Evolutionary conservation across 768 basidiomycete genomes (phyloP).

Genomic region (Boletus rubroflammeus): DNA sequence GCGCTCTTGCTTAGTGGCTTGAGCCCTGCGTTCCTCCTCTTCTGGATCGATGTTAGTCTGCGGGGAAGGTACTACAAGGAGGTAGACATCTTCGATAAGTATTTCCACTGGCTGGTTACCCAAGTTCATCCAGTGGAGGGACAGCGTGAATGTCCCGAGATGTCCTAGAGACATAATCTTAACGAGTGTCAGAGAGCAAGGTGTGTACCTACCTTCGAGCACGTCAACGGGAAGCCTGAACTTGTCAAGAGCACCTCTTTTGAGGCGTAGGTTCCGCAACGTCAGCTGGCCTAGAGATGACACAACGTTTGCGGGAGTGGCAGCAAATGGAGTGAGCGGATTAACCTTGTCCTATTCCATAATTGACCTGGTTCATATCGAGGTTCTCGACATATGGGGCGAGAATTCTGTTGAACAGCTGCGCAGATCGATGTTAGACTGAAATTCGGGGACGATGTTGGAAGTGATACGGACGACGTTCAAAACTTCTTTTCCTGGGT

Average conservation of each 20-base stretch:
- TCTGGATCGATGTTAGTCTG: conserved; percentile 66
- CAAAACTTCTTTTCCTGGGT: conserved; percentile 81
- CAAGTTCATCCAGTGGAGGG: conserved; percentile 85
- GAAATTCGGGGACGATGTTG: background rate
- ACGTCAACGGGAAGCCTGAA: conserved; percentile 96
- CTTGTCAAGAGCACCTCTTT: conserved; percentile 91
- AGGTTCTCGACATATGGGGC: conserved; percentile 96
- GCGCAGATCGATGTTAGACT: background rate
- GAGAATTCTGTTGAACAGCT: conserved; percentile 88
- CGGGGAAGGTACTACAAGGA: conserved; percentile 83
- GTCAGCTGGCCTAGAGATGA: conserved; percentile 61
- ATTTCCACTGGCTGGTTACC: conserved; percentile 90
- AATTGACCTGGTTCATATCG: conserved; percentile 91
- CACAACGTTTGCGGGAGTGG: conserved; percentile 5
- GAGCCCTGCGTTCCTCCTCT: conserved; percentile 80
- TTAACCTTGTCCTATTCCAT: conserved; percentile 84
- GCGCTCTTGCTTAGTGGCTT: conserved; percentile 85
- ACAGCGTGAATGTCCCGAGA: conserved; percentile 81
- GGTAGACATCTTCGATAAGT: conserved; percentile 88
- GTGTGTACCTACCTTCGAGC: conserved; percentile 60
- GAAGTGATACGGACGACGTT: conserved; percentile 51
- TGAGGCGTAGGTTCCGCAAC: conserved; percentile 78
- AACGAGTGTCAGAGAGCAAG: background rate
- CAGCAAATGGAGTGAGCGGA: background rate
- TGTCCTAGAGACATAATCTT: conserved; percentile 50